Base-by-base conservation (phyloP, 495 filamentous ascomycete genomes). In the Pyronema domesticum region DNA sequence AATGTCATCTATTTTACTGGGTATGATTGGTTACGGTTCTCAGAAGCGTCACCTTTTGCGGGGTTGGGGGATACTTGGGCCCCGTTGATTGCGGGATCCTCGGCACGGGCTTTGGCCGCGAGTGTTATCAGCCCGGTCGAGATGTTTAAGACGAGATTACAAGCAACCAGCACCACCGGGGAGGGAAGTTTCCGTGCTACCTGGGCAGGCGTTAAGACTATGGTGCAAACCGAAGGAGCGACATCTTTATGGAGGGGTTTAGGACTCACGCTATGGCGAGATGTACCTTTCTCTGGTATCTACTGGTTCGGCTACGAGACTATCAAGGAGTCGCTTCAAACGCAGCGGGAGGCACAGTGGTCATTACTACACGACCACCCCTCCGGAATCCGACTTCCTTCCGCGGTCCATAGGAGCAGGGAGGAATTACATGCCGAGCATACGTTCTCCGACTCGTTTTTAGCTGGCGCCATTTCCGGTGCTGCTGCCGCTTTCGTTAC, bases 1-100 rank as follows among this genome's bases (percentile, higher is more conserved):
- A 98, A 98, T 68, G 89, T 98, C 57, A 96, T 98, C 56, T 98
- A 98, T 69, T 95, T 95, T 61, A 89, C 91, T 35, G 91, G 89
- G n/a, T 98, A 98, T 67, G 91, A 98, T 62, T 91, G 85, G 80
- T 69, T 98, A 56, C 81, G 91, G 11, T 80, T 70, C 18, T 83
- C 82, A 62, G 70, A 73, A 0, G 66, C 68, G 37, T 87, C 82
- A 52, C 88, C 85, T 0, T 74, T 95, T 56, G 72, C 73, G 46
- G 71, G 70, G 34, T 49, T 71, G 23, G 62, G 86, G 4, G 69
- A 73, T 9, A 60, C 67, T 2, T 89, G 83, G 65, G 79, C 82
- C 3, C 87, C 91, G 0, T 74, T 96, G 3, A 71, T 85, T 8
- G 89, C 86, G 14, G 91, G 93, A 2, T 73, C 81, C 3, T 64